These are phyloP conservation scores for Isatis lusitanica DNA, from an alignment of 441 rosid species.

Conservation along the genomic window DNA sequence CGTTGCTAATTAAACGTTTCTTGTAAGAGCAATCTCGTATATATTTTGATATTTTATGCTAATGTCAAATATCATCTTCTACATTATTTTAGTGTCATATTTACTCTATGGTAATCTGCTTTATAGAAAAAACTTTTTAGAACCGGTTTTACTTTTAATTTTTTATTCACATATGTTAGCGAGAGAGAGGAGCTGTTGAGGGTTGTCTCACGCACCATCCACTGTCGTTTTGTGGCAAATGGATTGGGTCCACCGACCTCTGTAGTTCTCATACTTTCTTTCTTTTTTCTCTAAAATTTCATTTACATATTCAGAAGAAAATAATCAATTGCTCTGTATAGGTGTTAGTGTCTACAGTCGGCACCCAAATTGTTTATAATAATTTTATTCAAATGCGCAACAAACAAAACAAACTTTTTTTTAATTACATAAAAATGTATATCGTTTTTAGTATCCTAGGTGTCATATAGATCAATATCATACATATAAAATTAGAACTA, in stretches of 20 bases:
- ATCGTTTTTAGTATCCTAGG: conserved; percentile 10
- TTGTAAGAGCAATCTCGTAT: not conserved
- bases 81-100: conserved; percentile 1
- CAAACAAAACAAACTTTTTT: not conserved
- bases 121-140: not conserved
- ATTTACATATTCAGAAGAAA: conserved; percentile 17
- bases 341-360: conserved; percentile 54
- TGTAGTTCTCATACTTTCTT: conserved; percentile 41
- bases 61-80: not conserved
- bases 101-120: not conserved
- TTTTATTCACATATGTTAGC: conserved; percentile 26
- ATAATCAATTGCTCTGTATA: conserved; percentile 33
- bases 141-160: not conserved
- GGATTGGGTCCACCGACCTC: conserved; percentile 91
- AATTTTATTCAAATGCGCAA: conserved; percentile 6
- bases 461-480: not conserved
- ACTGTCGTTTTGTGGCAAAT: conserved; percentile 57
- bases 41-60: not conserved
- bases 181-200: conserved; percentile 57
- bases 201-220: conserved; percentile 59
- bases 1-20: conserved; percentile 6
- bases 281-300: not conserved
- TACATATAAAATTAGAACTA: not conserved
- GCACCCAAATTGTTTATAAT: conserved; percentile 45
- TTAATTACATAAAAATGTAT: not conserved